phyloP scores from a whole-genome alignment of 2,329 filamentous ascomycete genomes.

The Dothideomycetes sp. region DNA sequence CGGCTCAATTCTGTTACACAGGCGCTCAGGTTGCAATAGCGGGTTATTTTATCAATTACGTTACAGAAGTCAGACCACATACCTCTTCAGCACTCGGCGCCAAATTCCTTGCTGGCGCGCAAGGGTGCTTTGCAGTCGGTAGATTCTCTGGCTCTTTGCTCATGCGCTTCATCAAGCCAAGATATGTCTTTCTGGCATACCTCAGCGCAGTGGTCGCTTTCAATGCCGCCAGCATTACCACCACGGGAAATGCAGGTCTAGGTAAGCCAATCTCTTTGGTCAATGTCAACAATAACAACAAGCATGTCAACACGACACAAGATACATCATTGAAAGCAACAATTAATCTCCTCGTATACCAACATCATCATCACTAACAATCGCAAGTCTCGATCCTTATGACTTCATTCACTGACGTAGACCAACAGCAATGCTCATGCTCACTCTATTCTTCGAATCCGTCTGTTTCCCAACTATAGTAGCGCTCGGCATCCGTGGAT shows the following conservation, averaged over 20 bases:
- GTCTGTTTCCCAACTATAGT: conserved; percentile 78
- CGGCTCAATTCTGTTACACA: conserved; percentile 71
- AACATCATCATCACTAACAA: too few relatives aligned
- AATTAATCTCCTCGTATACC: too few relatives aligned
- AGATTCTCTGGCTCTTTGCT: conserved; percentile 57
- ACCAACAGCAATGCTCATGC: conserved; percentile 39
- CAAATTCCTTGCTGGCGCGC: conserved; percentile 62
- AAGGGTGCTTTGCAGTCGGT: conserved; percentile 61
- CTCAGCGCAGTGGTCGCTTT: conserved; percentile 48
- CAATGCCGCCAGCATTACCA: conserved; percentile 40
- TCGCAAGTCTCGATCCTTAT: too few relatives aligned
- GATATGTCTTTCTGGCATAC: conserved; percentile 61
- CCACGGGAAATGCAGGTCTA: conserved; percentile 41
- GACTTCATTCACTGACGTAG: background rate
- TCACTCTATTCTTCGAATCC: conserved; percentile 72
- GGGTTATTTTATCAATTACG: conserved; percentile 40
- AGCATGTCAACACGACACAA: too few relatives aligned
- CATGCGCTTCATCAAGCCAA: conserved; percentile 56
- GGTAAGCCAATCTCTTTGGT: conserved; percentile 21
- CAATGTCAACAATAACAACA: too few relatives aligned
- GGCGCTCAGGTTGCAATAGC: conserved; percentile 56
- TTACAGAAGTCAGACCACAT: conserved; percentile 46
- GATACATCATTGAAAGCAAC: too few relatives aligned
- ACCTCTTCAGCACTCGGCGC: conserved; percentile 47
- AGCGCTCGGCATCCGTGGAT: conserved; percentile 63